Base-by-base conservation (phyloP, 805 yeast genomes). In the Spathaspora hagerdaliae region DNA sequence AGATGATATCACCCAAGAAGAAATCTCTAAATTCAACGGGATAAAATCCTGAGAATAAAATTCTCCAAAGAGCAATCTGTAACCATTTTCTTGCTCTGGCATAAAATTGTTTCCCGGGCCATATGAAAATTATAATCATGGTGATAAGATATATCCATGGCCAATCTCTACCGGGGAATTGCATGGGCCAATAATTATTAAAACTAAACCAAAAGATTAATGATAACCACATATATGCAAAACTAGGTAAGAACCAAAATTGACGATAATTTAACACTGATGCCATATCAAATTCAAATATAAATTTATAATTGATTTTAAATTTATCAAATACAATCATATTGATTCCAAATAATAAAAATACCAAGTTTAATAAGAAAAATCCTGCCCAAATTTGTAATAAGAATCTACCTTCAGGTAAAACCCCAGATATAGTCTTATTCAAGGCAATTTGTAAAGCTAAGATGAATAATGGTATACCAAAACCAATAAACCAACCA, bases 11-110 rank as follows among this genome's bases (percentile, higher is more conserved):
- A 15, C 98, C 99, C 39, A 92, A 51, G 61, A 88, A 89, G 72
- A 94, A 92, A 64, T 94, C 99, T 46, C 91, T 76, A 60, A 94
- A 94, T 65, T 92, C 98, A 44, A 94, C 97, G 0, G 98, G 97
- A 57, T 85, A 94, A 36, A 90, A 71, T 0, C 98, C 98, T 1
- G 96, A 85, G 8, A 87, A 71, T 0, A 84, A 31, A 41, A 94
- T 67, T 57, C 99, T 74, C 74, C 91, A 78, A 1, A 83, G 45
- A 0, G 95, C 82, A 11, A 82, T 65, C 14, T 84, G 69, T 2
- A 92, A 56, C 97, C 97, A 94, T 47, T 74, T 74, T 52, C 97
- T 75, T 8, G 96, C 75, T n/a, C 78, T 65, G 33, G 77, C 73
- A 55, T 71, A 82, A 36, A 82, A 63, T 2, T 77, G 69, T 41